Base-by-base conservation (phyloP, 192 early-diverging fungal species). In the Phycomyces nitens region DNA sequence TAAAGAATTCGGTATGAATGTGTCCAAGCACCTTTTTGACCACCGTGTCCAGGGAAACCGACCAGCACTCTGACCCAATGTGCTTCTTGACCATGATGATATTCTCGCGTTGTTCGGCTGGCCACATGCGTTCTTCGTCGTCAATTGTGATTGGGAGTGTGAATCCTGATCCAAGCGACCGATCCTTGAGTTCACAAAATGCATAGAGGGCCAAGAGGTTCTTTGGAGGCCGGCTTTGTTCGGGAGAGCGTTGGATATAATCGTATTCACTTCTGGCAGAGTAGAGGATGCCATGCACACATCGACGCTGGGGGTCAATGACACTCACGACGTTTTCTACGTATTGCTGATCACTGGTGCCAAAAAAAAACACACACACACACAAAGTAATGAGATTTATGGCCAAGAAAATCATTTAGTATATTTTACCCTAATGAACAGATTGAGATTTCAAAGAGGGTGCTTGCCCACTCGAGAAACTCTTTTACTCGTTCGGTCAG, bases 121-220 rank as follows among this genome's bases (percentile, higher is more conserved):
- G 84, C 89, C 89, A 92, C 82, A 88, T 87, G 15, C 72, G 69
- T 11, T 73, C 80, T 65, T 85, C 82, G 62, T 92, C 89, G 58
- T 92, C 89, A 23, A 92, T 56, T 53, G 90, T 85, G 1, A 92
- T 55, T 9, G 89, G 85, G 7, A 89, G 71, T 8, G 70, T 52
- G 29, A 71, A 77, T 6, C 67, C 68, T 14, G 73, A 72, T 8
- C 80, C 77, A 49, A 79, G 56, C 11, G 73, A 74, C 1, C 68
- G 73, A 26, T 79, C 74, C 29, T 68, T 75, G 11, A 76, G 60
- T 1, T 70, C 74, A 58, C 83, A 87, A 58, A 82, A 92, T 14
- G 86, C 79, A 56, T 84, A 90, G 6, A 92, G 64, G 1, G 87
- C 84, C 12, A 82, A 64, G 20, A 92, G 64, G 56, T 90, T 86